Evolutionary conservation across 495 filamentous ascomycete species (phyloP), one percentile per base, ranked within the genome.

Genomic region (Penicillium parvum): DNA sequence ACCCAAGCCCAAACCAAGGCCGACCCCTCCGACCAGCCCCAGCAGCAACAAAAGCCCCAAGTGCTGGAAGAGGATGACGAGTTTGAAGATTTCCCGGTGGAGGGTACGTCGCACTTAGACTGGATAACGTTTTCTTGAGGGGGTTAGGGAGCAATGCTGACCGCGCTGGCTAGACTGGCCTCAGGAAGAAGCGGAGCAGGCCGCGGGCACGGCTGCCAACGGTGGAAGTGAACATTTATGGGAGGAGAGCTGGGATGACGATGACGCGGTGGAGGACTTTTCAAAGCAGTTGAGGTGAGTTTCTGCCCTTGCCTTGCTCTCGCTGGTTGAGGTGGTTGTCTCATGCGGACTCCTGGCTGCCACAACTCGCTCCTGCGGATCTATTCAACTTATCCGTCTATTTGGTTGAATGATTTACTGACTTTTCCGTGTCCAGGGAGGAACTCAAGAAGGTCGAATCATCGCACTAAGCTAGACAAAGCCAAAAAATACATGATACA

Each of bases 211-310:
- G 6, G 47, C 55, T 20, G 57, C 60, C 22, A 70, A 66, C 47
- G 66, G 63, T 15, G 69, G 71, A 43, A 86, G 81, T 51, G 81
- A 83, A 50, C 88, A 96, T 73, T 69, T 98, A 44, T 98, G 92
- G 92, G 92, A 98, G 72, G 92, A 98, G 76, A 96, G 89, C 73
- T 98, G 92, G 92, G 92, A 98, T 67, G 92, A 98, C 55, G 92
- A 98, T 64, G 92, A 97, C 73, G 90, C 89, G 43, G 90, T 76
- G 53, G 94, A 97, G 63, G 92, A 98, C 55, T 98, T 98, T 61
- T 89, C 90, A 9, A 79, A 85, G 63, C 92, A 96, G 79, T 69
- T 98, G 61, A 94, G 88, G 94, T 98, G 65, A 52, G 84, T 74
- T 18, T 7, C 16, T 22, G 26, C 22, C 7, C n/a, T 25, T 29